phyloP scores from a whole-genome alignment of 2,329 filamentous ascomycete species.

The Penicillium concentricum region DNA sequence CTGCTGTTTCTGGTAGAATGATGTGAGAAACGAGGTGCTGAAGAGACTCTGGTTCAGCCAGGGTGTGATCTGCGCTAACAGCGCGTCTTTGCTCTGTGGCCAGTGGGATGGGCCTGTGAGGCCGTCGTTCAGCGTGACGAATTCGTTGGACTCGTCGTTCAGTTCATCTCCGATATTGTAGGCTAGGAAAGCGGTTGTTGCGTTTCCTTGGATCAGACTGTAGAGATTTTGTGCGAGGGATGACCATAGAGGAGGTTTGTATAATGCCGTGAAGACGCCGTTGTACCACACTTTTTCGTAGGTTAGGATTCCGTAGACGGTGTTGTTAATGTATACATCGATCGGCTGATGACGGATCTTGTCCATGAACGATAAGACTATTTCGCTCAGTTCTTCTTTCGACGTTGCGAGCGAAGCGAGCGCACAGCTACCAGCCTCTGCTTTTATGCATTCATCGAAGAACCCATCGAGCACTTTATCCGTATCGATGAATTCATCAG shows the following conservation, averaged over 20 bases:
- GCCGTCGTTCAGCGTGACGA: conserved; percentile 9
- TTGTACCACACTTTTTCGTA: conserved; percentile 17
- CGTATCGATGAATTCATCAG: conserved; percentile 16
- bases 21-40: not conserved
- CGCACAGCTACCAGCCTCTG: not conserved
- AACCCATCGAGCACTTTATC: conserved; percentile 17
- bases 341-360: conserved; percentile 13
- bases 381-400: not conserved
- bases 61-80: conserved; percentile 1
- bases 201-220: conserved; percentile 8
- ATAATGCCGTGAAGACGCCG: conserved; percentile 18
- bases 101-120: conserved; percentile 1
- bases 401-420: conserved; percentile 1
- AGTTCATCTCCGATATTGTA: not conserved
- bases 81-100: not conserved
- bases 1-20: conserved; percentile 9
- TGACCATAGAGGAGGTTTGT: conserved; percentile 3
- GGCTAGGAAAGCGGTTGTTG: conserved; percentile 6
- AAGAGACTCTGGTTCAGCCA: conserved; percentile 11
- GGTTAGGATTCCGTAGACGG: conserved; percentile 17
- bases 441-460: conserved; percentile 10
- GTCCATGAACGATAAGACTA: conserved; percentile 1
- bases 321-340: conserved; percentile 22
- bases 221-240: conserved; percentile 3
- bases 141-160: not conserved